These are phyloP conservation scores for Acorus gramineus DNA, from an alignment of 106 monocot genomes.

Conservation along the genomic window DNA sequence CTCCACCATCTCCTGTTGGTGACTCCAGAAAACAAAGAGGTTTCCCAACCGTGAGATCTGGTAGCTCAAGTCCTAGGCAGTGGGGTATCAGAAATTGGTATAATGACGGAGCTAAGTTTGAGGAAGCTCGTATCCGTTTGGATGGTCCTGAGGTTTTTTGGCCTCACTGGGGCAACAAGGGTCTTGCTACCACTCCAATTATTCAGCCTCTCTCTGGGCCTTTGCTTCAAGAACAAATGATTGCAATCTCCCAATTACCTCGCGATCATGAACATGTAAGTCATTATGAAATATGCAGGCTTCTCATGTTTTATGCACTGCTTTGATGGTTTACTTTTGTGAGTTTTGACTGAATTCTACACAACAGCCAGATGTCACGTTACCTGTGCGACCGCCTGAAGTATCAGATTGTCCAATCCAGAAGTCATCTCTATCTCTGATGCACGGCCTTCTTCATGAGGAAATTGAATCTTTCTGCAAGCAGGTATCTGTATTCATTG, in stretches of 20 bases:
- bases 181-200: conserved; percentile 27
- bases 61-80: conserved; percentile 94
- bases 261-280: conserved; percentile 91
- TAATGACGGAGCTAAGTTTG: conserved; percentile 46
- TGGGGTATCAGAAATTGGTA: conserved; percentile 68
- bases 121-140: conserved; percentile 34
- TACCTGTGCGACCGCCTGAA: conserved; percentile 82
- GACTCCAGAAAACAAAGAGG: conserved; percentile 73
- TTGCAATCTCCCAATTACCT: conserved; percentile 58
- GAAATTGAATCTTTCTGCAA: conserved; percentile 87
- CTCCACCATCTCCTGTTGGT: conserved; percentile 74
- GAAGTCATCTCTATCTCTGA: conserved; percentile 36
- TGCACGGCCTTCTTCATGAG: conserved; percentile 81
- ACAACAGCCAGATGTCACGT: conserved; percentile 75
- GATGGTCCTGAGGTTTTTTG: conserved; percentile 94
- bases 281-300: background rate
- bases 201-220: conserved; percentile 61
- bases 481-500: conserved; percentile 39
- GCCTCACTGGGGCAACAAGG: conserved; percentile 67
- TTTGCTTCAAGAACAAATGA: conserved; percentile 61
- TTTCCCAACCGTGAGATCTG: conserved; percentile 86
- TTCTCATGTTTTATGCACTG: conserved; percentile 11
- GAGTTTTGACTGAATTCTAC: no score
- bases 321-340: background rate
- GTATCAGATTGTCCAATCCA: conserved; percentile 26